Conservation (phyloP, 768 basidiomycete species). For the Lanmaoa pseudosensibilis region DNA sequence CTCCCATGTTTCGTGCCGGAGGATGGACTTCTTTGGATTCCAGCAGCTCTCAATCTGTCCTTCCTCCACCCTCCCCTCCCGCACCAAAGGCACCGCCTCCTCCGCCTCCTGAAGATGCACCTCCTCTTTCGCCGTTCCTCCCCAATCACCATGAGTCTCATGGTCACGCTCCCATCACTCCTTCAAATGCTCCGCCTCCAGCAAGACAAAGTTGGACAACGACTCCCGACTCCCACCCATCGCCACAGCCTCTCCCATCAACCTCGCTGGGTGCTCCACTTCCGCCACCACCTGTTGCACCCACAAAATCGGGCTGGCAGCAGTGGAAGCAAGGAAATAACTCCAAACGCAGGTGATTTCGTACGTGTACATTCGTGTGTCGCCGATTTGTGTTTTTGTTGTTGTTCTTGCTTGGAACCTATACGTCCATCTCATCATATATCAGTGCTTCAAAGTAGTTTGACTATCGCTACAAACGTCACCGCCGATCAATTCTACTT, state of each 20-base stretch:
- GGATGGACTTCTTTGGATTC: slow-evolving; percentile 71
- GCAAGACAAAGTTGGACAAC: not conserved
- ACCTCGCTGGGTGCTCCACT: slow-evolving; percentile 13
- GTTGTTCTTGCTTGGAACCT: slow-evolving; percentile 4
- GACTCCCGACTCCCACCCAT: slow-evolving; percentile 14
- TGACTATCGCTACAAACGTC: slow-evolving; percentile 16
- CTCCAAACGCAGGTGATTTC: slow-evolving; percentile 22
- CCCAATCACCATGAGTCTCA: slow-evolving; percentile 10
- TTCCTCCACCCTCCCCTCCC: slow-evolving; percentile 24
- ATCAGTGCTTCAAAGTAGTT: not conserved
- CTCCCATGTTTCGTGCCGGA: slow-evolving; percentile 55
- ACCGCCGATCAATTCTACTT: slow-evolving; percentile 18
- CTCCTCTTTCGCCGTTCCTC: not conserved
- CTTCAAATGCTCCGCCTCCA: slow-evolving; percentile 4
- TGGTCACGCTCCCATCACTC: slow-evolving; percentile 13
- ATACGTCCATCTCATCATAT: not conserved
- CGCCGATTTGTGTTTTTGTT: not conserved
- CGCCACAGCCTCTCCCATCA: slow-evolving; percentile 6
- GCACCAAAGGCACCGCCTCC: slow-evolving; percentile 15
- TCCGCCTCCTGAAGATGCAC: slow-evolving; percentile 15
- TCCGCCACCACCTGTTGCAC: slow-evolving; percentile 22
- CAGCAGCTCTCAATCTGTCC: slow-evolving; percentile 34
- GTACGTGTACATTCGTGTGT: not conserved
- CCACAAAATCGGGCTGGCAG: slow-evolving; percentile 52
- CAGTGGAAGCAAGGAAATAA: slow-evolving; percentile 40